Base-by-base conservation (phyloP, 2,329 filamentous ascomycete species). In the Grosmannia huntii region DNA sequence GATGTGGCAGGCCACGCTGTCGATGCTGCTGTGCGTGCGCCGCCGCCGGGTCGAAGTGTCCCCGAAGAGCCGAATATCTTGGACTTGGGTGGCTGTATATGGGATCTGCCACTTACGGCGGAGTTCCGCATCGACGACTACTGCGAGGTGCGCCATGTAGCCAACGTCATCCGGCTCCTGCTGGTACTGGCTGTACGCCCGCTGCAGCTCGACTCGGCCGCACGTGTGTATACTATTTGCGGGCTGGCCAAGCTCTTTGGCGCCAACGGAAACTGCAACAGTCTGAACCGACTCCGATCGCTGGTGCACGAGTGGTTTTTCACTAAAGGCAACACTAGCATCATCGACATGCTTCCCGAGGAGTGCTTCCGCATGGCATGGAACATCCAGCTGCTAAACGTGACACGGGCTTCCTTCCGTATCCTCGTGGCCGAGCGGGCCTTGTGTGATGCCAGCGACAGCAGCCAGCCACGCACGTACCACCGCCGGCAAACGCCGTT, bases 211-310 rank as follows among this genome's bases (percentile, higher is more conserved):
- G 79, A 88, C 67, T 87, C 84, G 0, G 85, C 85, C 0, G 74
- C 78, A 12, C 82, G 85, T 16, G 70, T 86, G 44, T 88, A 82
- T 76, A 87, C 84, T 0, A 74, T 87, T n/a, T 79, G 82, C 38
- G 80, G 78, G 3, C 68, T 88, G 10, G 80, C 82, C 9, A 80
- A 80, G 60, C 73, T 82, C 46, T 77, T 86, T 55, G 79, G 83
- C 23, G 36, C 36, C 55, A 14, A 10, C 53, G 53, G 31, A 48
- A 23, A 14, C n/a, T 19, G 23, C 25, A 27, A 10, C 7, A 59
- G 59, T 28, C 25, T 50, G 1, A 36, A 56, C 46, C 21, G 2
- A 49, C 63, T 64, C 68, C 75, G 67, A 61, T 75, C 81, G 55
- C 72, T 71, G 14, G 74, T 85, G 49, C 68, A 76, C 2, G 73